phyloP scores from a whole-genome alignment of 345 rosid genomes.

The Pistacia atlantica region DNA sequence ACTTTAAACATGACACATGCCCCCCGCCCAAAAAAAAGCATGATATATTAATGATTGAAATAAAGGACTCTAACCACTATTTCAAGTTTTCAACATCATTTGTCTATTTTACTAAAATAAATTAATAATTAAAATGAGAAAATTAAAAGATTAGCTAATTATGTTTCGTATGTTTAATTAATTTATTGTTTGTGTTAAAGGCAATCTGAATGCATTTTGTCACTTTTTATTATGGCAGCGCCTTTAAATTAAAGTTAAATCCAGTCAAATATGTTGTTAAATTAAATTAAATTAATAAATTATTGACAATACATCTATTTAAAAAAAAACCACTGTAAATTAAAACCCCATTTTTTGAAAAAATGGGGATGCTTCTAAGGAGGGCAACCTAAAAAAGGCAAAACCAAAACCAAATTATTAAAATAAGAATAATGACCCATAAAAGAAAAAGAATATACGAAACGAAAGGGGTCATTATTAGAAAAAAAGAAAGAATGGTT shows the following conservation, averaged over 20 bases:
- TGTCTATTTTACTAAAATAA: neutral
- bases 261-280: conserved; percentile 2
- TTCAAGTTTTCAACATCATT: neutral
- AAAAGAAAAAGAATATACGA: neutral
- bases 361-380: conserved; percentile 39
- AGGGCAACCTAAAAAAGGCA: conserved; percentile 37
- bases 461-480: conserved; percentile 2
- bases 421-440: neutral
- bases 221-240: neutral
- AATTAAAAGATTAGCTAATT: conserved; percentile 4
- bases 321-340: too few species aligned
- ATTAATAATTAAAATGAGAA: neutral
- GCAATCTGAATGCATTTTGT: too few species aligned
- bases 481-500: neutral
- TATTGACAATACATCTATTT: too few species aligned
- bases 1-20: conserved; percentile 19
- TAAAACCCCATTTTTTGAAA: neutral
- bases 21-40: conserved; percentile 23
- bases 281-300: too few species aligned
- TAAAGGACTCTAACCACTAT: conserved; percentile 14
- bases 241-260: conserved; percentile 9
- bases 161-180: conserved; percentile 2
- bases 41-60: conserved; percentile 39
- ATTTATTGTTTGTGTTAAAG: neutral
- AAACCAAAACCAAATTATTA: neutral